phyloP scores from a whole-genome alignment of 2,329 filamentous ascomycete genomes.

The Cladosporium cucumerinum region DNA sequence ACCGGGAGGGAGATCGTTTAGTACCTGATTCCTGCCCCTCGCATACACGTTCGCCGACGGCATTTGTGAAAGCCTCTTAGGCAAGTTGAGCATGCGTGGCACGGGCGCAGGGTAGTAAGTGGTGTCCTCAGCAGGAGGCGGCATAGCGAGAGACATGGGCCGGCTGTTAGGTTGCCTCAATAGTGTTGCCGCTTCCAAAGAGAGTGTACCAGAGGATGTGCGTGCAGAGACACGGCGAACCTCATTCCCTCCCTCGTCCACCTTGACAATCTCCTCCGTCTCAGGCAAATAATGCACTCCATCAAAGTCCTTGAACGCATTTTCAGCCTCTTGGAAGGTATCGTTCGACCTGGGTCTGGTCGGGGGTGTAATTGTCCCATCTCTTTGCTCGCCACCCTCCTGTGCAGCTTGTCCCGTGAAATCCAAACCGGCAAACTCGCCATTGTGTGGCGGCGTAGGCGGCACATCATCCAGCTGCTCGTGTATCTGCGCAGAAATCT shows the following conservation, averaged over 20 bases:
- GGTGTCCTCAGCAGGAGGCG: slow-evolving; percentile 72
- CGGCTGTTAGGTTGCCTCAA: slow-evolving; percentile 32
- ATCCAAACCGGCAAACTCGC: slow-evolving; percentile 1
- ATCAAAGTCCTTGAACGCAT: slow-evolving; percentile 76
- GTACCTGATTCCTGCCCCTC: slow-evolving; percentile 68
- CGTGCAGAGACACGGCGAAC: slow-evolving; percentile 31
- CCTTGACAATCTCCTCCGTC: slow-evolving; percentile 33
- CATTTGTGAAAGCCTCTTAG: slow-evolving; percentile 77
- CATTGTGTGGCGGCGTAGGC: slow-evolving; percentile 23
- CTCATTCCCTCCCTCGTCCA: slow-evolving; percentile 35
- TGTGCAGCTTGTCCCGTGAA: slow-evolving; percentile 10
- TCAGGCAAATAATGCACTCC: slow-evolving; percentile 70
- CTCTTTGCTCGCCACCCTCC: slow-evolving; percentile 9
- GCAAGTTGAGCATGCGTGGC: slow-evolving; percentile 87
- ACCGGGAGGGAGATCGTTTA: slow-evolving; percentile 44
- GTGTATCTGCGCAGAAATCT: slow-evolving; percentile 32
- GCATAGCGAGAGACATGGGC: slow-evolving; percentile 57
- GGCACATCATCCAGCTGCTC: slow-evolving; percentile 28
- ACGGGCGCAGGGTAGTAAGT: slow-evolving; percentile 94
- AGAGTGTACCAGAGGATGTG: slow-evolving; percentile 29
- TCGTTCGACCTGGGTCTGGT: slow-evolving; percentile 53
- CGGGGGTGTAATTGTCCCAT: slow-evolving; percentile 20
- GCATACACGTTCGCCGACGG: slow-evolving; percentile 63
- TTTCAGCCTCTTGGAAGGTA: slow-evolving; percentile 63
- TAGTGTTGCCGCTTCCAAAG: slow-evolving; percentile 28